These are phyloP conservation scores for Plasmodium yoelii DNA, from an alignment of 169 alveolate species.

Conservation along the genomic window DNA sequence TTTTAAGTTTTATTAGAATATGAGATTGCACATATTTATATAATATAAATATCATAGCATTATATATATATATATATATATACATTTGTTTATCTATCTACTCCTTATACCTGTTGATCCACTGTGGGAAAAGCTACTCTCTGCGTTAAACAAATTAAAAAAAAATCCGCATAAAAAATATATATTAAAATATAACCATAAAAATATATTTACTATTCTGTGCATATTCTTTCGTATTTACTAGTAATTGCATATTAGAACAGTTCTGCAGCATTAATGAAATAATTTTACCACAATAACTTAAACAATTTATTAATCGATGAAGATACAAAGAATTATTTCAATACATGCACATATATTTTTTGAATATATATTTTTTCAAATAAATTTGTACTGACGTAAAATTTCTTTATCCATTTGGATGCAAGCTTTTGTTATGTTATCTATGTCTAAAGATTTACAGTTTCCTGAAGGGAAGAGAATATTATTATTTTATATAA, in stretches of 20 bases:
- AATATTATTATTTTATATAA: background rate
- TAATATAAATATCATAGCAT: too few species aligned
- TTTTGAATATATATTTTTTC: too few species aligned
- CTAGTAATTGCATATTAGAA: too few species aligned
- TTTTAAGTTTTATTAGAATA: too few species aligned
- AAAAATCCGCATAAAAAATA: background rate
- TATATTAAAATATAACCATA: background rate
- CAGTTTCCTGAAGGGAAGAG: slow-evolving; percentile 35
- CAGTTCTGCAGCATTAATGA: too few species aligned
- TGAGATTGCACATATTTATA: too few species aligned
- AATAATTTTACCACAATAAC: too few species aligned
- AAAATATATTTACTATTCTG: background rate
- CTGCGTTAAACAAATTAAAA: slow-evolving; percentile 7
- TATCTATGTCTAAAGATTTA: slow-evolving; percentile 30
- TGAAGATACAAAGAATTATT: too few species aligned
- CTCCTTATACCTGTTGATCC: slow-evolving; percentile 60
- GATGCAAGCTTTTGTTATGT: slow-evolving; percentile 59
- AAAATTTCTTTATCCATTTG: slow-evolving; percentile 69
- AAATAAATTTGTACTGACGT: slow-evolving; percentile 14
- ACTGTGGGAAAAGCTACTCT: slow-evolving; percentile 56
- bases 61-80: background rate
- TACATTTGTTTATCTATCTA: background rate
- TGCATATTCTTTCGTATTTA: too few species aligned
- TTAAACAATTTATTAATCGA: too few species aligned
- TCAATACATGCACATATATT: too few species aligned